Evolutionary conservation across 1,139 yeast species (phyloP), one percentile per base, ranked within the genome.

Genomic region (Magnusiomyces tetraspermus): DNA sequence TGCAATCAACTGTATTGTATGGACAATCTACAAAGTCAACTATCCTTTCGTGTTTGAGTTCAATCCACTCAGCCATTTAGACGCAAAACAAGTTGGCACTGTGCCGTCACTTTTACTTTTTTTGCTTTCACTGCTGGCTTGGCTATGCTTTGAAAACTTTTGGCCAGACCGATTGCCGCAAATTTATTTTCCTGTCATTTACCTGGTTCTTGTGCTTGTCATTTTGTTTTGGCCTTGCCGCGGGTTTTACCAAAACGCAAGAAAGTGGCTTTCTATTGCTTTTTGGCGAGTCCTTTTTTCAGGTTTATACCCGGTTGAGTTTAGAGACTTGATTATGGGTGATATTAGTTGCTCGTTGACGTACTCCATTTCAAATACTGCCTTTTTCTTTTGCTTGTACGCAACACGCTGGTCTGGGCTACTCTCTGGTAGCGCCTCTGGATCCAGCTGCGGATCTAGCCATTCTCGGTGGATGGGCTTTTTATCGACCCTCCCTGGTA

Each of bases 31-130:
- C 68, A 85, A 85, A 62, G 84, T 92, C 63, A 92, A 90, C 67
- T 92, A 92, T 67, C 85, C 85, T 61, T 90, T 92, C 63, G 90
- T 92, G 57, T 90, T 92, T 71, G 98, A 92, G 69, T 84, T 89
- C 60, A 82, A 87, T 62, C 78, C 83, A 49, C 76, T 83, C 37
- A 78, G 82, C 24, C 82, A 84, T n/a, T 68, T 88, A 48, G 81
- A 85, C 61, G 82, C 72, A 60, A 76, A 77, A 53, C 87, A 88
- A 64, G 83, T 73, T 60, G 72, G 82, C 50, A 72, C 83, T 17
- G 60, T 87, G 22, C 87, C 95, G 0, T 71, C 87, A 0, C 62
- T 82, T 15, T 73, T 79, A 19, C 70, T 85, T 51, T 77, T 81
- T 43, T 59, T 80, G 6, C 69, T 86, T 50, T 71, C 85, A 1